Percentiles rank a stretch among this genome's conserved stretches.
Conservation (phyloP, 169 alveolate genomes). For the Plasmodium falciparum region DNA sequence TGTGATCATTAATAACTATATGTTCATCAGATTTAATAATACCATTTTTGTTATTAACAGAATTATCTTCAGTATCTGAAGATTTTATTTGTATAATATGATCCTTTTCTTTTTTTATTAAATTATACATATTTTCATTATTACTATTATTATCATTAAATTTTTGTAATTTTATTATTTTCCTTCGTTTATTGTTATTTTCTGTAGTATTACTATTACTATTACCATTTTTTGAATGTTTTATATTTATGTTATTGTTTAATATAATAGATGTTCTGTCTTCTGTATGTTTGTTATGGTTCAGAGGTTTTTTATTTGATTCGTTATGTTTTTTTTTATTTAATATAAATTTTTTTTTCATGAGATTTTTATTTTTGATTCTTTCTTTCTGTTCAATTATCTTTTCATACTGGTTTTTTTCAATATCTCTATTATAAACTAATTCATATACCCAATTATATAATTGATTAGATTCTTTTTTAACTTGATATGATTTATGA, state of each 20-base stretch:
- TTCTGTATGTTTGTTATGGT: too few species aligned
- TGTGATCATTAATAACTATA: too few species aligned
- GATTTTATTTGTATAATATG: not conserved
- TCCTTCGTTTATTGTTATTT: not conserved
- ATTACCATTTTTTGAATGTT: not conserved
- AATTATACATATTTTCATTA: not conserved
- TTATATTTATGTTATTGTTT: not conserved
- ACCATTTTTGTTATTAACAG: not conserved
- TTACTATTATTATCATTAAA: not conserved
- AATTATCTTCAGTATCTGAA: not conserved
- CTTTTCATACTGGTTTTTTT: slow-evolving; percentile 15
- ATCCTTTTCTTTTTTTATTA: not conserved
- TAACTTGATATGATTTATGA: slow-evolving; percentile 42
- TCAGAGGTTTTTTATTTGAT: not conserved
- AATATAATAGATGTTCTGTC: not conserved
- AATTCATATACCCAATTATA: slow-evolving; percentile 61
- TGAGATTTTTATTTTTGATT: not conserved
- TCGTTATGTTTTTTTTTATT: not conserved
- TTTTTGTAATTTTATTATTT: not conserved
- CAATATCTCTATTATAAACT: slow-evolving; percentile 47
- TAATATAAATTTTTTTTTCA: not conserved
- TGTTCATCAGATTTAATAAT: not conserved
- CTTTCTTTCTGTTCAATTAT: slow-evolving; percentile 5
- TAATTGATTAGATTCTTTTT: slow-evolving; percentile 21
- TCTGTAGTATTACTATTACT: not conserved